A percentile compares a stretch with the other conserved stretches of the same genome.
phyloP scores from a whole-genome alignment of 805 yeast genomes.

The Saccharomycopsis synnaedendra region DNA sequence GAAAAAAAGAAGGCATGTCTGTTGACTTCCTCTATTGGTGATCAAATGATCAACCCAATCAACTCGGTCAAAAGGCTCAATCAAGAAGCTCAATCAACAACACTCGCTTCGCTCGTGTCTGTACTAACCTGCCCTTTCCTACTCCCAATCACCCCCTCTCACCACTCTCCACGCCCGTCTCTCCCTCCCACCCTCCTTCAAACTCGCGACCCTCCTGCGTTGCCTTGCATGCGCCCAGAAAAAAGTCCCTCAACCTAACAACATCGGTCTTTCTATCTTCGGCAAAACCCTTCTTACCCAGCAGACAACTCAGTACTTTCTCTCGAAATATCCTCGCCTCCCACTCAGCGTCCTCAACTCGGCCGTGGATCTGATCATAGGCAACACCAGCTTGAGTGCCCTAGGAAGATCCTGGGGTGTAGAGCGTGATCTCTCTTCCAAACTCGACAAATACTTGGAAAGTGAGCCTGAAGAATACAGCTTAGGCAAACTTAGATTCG shows the following conservation, averaged over 20 bases:
- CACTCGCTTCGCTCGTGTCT: no score
- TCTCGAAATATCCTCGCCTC: constrained; percentile 76
- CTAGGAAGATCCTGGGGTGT: constrained; percentile 85
- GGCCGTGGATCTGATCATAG: constrained; percentile 67
- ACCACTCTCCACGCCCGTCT: constrained; percentile 72
- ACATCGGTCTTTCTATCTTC: constrained; percentile 68
- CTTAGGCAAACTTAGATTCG: constrained; percentile 58
- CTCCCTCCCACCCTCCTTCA: constrained; percentile 43
- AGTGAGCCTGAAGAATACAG: constrained; percentile 57
- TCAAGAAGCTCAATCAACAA: no score
- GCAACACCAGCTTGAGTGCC: constrained; percentile 49
- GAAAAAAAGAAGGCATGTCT: no score
- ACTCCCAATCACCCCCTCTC: constrained; percentile 38
- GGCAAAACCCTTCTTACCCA: constrained; percentile 71
- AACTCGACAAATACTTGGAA: constrained; percentile 53
- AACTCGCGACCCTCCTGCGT: constrained; percentile 64
- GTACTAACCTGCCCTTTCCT: no score
- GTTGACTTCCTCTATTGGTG: background rate
- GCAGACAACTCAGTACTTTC: constrained; percentile 62
- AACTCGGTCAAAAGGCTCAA: no score
- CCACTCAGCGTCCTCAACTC: constrained; percentile 70
- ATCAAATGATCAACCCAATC: no score
- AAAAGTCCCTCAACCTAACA: constrained; percentile 48
- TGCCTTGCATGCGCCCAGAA: constrained; percentile 50
- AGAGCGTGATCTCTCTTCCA: constrained; percentile 55